These are phyloP conservation scores for Passiflora organensis DNA, from an alignment of 345 rosid genomes.

Conservation along the genomic window DNA sequence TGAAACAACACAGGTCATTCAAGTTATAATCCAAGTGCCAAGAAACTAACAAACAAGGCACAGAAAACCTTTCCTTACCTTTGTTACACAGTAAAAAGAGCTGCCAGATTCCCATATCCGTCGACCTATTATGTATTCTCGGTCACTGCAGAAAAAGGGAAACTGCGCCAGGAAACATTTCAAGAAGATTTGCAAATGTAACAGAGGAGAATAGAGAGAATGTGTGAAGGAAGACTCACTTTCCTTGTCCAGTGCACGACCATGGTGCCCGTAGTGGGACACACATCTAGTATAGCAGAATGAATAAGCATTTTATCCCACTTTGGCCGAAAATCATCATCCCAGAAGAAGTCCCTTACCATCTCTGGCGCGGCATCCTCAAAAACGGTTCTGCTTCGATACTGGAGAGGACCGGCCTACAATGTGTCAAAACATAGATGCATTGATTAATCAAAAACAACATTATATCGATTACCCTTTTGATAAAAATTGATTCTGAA, in stretches of 20 bases:
- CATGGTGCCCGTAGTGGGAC: constrained; percentile 64
- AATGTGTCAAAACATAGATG: constrained; percentile 1
- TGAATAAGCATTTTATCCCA: constrained; percentile 83
- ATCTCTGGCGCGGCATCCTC: constrained; percentile 63
- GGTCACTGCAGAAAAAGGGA: constrained; percentile 77
- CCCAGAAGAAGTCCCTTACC: constrained; percentile 85
- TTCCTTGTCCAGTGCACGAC: constrained; percentile 77
- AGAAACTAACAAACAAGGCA: not conserved
- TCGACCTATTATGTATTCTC: constrained; percentile 81
- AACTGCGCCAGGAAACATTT: constrained; percentile 40
- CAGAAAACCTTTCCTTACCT: constrained; percentile 39
- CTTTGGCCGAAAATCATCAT: constrained; percentile 46
- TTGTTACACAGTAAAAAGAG: constrained; percentile 68
- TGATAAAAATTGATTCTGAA: not conserved
- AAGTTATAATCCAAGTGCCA: constrained; percentile 6
- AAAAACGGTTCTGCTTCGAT: constrained; percentile 55
- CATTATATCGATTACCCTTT: not conserved
- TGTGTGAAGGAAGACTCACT: constrained; percentile 27
- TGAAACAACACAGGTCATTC: constrained; percentile 22
- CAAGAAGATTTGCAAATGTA: constrained; percentile 10
- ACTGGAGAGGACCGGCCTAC: constrained; percentile 72
- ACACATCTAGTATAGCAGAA: constrained; percentile 49
- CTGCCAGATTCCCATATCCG: constrained; percentile 64
- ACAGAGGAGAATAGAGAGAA: not conserved
- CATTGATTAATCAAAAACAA: not conserved